Evolutionary conservation across 805 yeast genomes (phyloP), one percentile per base, ranked within the genome.

Genomic region (Kodamaea kaohsiungensis): DNA sequence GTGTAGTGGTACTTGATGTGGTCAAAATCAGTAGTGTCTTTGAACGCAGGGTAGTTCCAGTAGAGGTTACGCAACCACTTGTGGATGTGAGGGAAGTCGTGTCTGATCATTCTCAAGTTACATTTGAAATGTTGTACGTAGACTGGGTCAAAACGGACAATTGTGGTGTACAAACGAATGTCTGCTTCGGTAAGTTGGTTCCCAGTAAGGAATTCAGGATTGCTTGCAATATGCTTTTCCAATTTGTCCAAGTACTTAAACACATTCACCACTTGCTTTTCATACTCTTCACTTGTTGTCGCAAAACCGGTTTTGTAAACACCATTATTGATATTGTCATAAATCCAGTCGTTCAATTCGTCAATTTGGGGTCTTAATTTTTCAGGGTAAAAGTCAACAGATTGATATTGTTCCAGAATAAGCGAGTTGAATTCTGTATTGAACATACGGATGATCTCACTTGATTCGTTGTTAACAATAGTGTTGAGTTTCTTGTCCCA

Each of bases 91-190:
- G 98, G 98, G 68, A 84, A 93, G 59, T 90, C 89, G 59, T 73
- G 67, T 66, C 97, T 83, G 63, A 93, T 88, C 77, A 86, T 87
- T 48, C 86, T 86, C 57, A 91, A 70, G 70, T 93, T 93, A 70
- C 97, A 89, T 73, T 93, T 95, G 83, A 93, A 95, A 70, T 93
- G 98, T 71, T 92, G 97, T 52, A 88, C 93, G 66, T 93, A 93
- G 18, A 91, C 96, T 1, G 96, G 88, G 69, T 93, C 98, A 65
- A 93, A 93, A 63, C 99, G 83, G 45, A 91, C 78, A 55, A 93
- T 86, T 1, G 98, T 93, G 19, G 97, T 85, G 74, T 75, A 93
- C 49, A 93, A 81, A 59, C 98, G 80, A 54, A 93, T 78, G 69
- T 93, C 99, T 6, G 96, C 96, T 73, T 93, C 97, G 1, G 98